Base-by-base conservation (phyloP, 2,329 filamentous ascomycete species). In the Hypocreales sp. region DNA sequence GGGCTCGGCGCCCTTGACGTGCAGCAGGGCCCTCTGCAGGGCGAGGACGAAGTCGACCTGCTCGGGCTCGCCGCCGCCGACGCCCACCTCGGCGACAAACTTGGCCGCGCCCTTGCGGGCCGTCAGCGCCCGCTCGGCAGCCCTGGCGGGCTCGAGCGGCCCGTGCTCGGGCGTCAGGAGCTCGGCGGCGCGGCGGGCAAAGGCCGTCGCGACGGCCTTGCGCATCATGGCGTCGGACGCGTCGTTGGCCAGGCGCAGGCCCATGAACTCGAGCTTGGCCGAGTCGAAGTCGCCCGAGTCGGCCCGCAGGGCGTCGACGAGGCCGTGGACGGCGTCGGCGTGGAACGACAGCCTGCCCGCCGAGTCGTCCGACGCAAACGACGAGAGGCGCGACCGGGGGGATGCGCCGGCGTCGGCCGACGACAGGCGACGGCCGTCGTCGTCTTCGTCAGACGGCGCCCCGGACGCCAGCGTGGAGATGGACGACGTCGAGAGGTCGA, bases 171-270 rank as follows among this genome's bases (percentile, higher is more conserved):
- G 58, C 29, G 56, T 58, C 35, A 62, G 46, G 15, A 93, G 65
- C 47, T 84, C 77, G 5, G 73, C 67, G 24, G 86, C 78, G 31
- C 79, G 77, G 42, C 80, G 82, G 42, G 82, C 79, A 47, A 95
- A 87, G 1, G 86, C 80, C 3, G 77, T 72, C 3, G 82, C 82
- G 15, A 95, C 76, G 11, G 90, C 84, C 19, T 78, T 76, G 24
- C 87, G 80, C 44, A 95, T 81, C 50, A 90, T 79, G 37, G 77
- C 68, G 44, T 93, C 87, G 1, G 83, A 86, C 3, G 90, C 90
- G 44, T 95, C 83, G 42, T 80, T 82, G 29, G 77, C 79, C 50
- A 98, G 81, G 8, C 87, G 78, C n/a, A 95, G 64, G 25, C 83
- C 81, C 60, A 86, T 92, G 35, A 98, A 79, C 49, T 98, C 90